Percentiles rank a stretch among this genome's conserved stretches.
Conservation (phyloP, 352 stramenopile genomes). For the Globisporangium carolinianum region DNA sequence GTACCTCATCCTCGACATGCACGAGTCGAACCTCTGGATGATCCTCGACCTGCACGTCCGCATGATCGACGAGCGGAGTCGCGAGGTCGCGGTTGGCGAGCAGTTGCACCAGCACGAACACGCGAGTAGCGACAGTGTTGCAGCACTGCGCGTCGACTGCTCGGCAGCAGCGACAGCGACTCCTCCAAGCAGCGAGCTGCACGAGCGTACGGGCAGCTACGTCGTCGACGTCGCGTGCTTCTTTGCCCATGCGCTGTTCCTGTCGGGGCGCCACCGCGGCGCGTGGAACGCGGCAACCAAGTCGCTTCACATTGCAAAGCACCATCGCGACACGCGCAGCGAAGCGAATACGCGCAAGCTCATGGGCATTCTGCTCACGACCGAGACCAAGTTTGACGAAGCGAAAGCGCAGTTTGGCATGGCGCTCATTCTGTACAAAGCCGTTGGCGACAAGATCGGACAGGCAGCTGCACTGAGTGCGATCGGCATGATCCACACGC, state of each 20-base stretch:
- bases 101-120: not conserved
- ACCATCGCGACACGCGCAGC: slow-evolving; percentile 55
- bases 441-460: slow-evolving; percentile 64
- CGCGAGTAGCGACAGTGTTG: not conserved
- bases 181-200: slow-evolving; percentile 11
- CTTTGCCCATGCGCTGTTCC: slow-evolving; percentile 66
- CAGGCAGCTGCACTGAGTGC: slow-evolving; percentile 68
- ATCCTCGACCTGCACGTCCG: slow-evolving; percentile 64
- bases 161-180: slow-evolving; percentile 1
- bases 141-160: slow-evolving; percentile 13
- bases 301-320: slow-evolving; percentile 65
- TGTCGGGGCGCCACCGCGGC: slow-evolving; percentile 63
- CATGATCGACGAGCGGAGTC: slow-evolving; percentile 60
- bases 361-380: slow-evolving; percentile 74
- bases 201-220: slow-evolving; percentile 45
- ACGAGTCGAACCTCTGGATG: slow-evolving; percentile 81
- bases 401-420: slow-evolving; percentile 75
- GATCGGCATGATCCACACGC: slow-evolving; percentile 77
- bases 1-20: slow-evolving; percentile 75
- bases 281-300: slow-evolving; percentile 72
- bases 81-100: slow-evolving; percentile 11
- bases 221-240: slow-evolving; percentile 67
- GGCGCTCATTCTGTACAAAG: slow-evolving; percentile 70
- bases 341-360: slow-evolving; percentile 74
- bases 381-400: slow-evolving; percentile 78